Conservation (phyloP, 129 eudicot genomes). For the Artemisia annua region DNA sequence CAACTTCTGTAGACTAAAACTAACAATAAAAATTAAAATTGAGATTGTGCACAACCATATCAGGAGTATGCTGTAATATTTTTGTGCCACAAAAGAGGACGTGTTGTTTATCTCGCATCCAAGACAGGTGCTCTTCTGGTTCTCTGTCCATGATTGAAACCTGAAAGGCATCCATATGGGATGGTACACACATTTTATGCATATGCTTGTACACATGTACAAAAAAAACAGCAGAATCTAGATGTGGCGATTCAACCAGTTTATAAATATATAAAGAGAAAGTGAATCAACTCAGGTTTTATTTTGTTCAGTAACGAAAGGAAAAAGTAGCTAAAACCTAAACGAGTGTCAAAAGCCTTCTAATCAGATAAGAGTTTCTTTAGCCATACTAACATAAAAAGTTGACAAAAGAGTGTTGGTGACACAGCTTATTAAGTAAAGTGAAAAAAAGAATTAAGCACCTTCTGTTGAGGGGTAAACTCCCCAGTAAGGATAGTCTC, state of each 20-base stretch:
- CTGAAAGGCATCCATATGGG: constrained; percentile 41
- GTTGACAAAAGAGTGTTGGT: too few relatives aligned
- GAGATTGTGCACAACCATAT: constrained; percentile 52
- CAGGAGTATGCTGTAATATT: constrained; percentile 94
- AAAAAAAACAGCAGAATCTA: too few relatives aligned
- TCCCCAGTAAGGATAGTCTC: constrained; percentile 96
- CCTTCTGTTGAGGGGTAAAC: constrained; percentile 99
- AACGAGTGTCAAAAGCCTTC: too few relatives aligned
- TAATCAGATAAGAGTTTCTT: too few relatives aligned
- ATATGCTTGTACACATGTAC: too few relatives aligned
- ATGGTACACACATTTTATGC: too few relatives aligned
- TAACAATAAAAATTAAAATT: not conserved
- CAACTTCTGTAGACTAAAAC: constrained; percentile 1
- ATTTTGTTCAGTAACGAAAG: too few relatives aligned
- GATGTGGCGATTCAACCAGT: too few relatives aligned
- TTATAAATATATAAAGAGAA: too few relatives aligned
- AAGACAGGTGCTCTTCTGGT: constrained; percentile 63
- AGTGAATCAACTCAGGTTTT: too few relatives aligned
- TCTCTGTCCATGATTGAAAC: constrained; percentile 81
- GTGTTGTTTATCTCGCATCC: constrained; percentile 78
- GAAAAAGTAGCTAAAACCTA: too few relatives aligned
- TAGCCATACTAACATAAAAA: too few relatives aligned
- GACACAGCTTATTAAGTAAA: constrained; percentile 2
- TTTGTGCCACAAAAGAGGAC: constrained; percentile 96
- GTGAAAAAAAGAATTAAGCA: constrained; percentile 20